A percentile compares a stretch with the other conserved stretches of the same genome.
Evolutionary conservation across 2,329 filamentous ascomycete species (phyloP).

Genomic region (Tricladium varicosporioides): DNA sequence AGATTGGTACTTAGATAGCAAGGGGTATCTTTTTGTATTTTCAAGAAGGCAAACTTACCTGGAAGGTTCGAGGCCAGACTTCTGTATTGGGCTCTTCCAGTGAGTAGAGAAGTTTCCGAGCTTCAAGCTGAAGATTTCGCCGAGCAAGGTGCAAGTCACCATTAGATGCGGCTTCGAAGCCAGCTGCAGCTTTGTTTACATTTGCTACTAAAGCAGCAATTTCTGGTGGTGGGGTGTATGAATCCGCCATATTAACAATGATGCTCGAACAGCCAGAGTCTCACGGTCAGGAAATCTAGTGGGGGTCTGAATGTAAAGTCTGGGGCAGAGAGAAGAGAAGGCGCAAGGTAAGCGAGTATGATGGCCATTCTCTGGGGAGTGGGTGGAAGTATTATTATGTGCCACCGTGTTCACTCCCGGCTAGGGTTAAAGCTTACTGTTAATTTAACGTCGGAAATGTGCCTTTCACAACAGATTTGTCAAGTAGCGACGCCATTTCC

Average conservation of each 20-base stretch:
- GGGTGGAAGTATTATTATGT: no score
- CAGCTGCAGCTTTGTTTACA: conserved; percentile 17
- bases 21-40: not conserved
- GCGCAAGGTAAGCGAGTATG: no score
- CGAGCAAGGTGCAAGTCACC: conserved; percentile 18
- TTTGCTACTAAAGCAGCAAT: conserved; percentile 17
- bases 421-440: no score
- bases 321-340: not conserved
- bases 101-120: conserved; percentile 22
- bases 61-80: conserved; percentile 25
- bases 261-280: not conserved
- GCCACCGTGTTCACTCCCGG: no score
- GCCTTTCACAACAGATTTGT: no score
- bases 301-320: not conserved
- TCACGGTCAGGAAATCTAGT: no score
- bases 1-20: not conserved
- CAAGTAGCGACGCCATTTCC: no score
- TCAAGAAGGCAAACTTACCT: conserved; percentile 12
- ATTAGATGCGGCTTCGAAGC: conserved; percentile 14
- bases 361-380: no score
- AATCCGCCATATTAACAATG: conserved; percentile 16
- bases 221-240: conserved; percentile 13
- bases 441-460: no score
- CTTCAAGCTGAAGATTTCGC: conserved; percentile 21
- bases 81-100: conserved; percentile 27